These are phyloP conservation scores for Saccharomycopsis fibuligera DNA, from an alignment of 805 yeast genomes.

Conservation along the genomic window DNA sequence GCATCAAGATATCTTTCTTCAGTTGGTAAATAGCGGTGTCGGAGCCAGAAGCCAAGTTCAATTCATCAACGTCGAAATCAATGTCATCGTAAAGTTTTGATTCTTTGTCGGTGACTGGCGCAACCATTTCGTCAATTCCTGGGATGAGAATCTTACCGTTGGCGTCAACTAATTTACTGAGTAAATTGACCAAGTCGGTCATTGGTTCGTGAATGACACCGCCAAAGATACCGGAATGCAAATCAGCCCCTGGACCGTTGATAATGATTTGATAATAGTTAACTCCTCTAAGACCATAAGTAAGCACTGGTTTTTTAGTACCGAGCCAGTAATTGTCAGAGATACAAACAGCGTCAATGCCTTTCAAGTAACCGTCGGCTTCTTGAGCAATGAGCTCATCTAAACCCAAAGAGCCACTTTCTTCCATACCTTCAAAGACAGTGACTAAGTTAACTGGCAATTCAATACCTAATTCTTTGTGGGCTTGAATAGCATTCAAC, in stretches of 20 bases:
- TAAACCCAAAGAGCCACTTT: conserved; percentile 89
- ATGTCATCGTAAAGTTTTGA: conserved; percentile 73
- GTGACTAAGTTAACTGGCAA: conserved; percentile 89
- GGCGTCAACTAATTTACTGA: conserved; percentile 71
- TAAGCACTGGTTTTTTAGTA: conserved; percentile 90
- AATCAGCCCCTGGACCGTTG: conserved; percentile 92
- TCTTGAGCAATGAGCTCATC: conserved; percentile 78
- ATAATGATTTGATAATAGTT: conserved; percentile 81
- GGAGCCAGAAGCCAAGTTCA: conserved; percentile 86
- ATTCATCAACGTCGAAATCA: conserved; percentile 77
- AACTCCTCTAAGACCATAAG: conserved; percentile 96
- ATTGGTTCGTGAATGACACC: conserved; percentile 97
- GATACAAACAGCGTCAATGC: conserved; percentile 90
- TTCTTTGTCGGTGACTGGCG: conserved; percentile 82
- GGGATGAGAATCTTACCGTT: conserved; percentile 81
- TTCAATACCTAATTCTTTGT: conserved; percentile 73
- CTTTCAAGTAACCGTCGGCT: conserved; percentile 73
- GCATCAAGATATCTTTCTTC: conserved; percentile 86
- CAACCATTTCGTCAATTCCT: conserved; percentile 91
- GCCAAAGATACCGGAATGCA: conserved; percentile 96
- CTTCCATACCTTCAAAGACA: conserved; percentile 99
- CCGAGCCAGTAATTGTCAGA: conserved; percentile 99
- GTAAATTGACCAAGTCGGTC: conserved; percentile 79
- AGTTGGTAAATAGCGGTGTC: conserved; percentile 69
- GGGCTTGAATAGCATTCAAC: conserved; percentile 91